Evolutionary conservation across 345 rosid species (phyloP), one percentile per base, ranked within the genome.

Genomic region (Eucalyptus guilfoylei): DNA sequence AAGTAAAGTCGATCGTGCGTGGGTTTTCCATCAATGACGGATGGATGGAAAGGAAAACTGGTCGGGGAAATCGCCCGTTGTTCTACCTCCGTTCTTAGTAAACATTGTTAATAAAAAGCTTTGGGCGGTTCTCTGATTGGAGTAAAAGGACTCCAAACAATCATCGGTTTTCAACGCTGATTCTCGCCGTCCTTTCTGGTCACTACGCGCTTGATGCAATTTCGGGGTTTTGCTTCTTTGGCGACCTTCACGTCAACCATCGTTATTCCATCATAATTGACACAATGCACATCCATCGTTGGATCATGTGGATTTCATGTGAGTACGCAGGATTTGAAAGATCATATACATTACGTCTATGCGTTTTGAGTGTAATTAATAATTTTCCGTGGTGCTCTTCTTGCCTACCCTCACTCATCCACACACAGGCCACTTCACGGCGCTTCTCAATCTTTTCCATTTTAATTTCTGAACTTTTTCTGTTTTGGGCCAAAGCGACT

Each of bases 301-400:
- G 4, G 28, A 76, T 37, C 28, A 5, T 11, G 28, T 6, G 47
- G 30, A 76, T 37, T 16, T 5, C 4, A 34, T 4, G 2, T 34
- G 13, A 40, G 30, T 76, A 5, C 2, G 6, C 0, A 0, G 12
- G 7, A 76, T 76, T 13, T 14, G 9, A 21, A 40, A 44, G 9
- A 21, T 76, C 8, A 10, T 13, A 11, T 11, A 11, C 15, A 37
- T 11, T 1, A 13, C 2, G 3, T 16, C 15, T 40, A 23, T 40
- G 14, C 16, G 0, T 26, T 76, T 0, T 14, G 2, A 23, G 9
- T 40, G 5, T 12, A 42, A 4, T 14, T 11, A 42, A 23, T 76
- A 76, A 21, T 11, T 40, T 76, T 76, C 26, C 15, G 2, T 21
- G 15, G 9, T 40, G 83, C 15, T 21, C 15, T 21, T 37, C 15